Base-by-base conservation (phyloP, 2,329 filamentous ascomycete species). In the Huntiella bhutanensis region DNA sequence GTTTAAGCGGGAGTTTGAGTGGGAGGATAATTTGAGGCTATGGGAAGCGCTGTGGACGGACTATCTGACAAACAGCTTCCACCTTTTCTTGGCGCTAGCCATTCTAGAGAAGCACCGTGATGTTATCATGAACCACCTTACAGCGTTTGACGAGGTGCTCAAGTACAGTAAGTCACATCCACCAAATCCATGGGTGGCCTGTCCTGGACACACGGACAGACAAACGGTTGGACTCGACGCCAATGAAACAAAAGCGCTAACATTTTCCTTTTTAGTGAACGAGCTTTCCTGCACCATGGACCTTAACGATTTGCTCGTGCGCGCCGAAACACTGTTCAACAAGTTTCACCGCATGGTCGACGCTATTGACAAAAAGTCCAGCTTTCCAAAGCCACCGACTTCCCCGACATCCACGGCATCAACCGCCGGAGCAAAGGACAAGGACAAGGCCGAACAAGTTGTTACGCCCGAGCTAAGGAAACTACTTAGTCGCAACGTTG, bases 41-140 rank as follows among this genome's bases (percentile, higher is more conserved):
- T 98, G 91, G 91, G 91, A 98, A 61, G 70, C 74, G 0, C 65
- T 96, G 2, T 98, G 92, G 91, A 96, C 91, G 2, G 91, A 98
- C 59, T 91, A 80, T 55, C 63, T 85, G 51, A 87, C 75, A 56
- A 82, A 82, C 54, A 86, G 83, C 58, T 98, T 96, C 63, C 91
- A 96, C 58, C 67, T 98, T 11, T 98, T 98, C 58, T 71, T 98
- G 51, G 91, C 92, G 0, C 64, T 98, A 37, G 88, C 91, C 0
- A 94, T 98, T 35, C 62, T 98, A 17, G 91, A 98, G 61, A 94
- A 92, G 63, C 91, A 96, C 56, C 69, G 88, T n/a, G 81, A 88
- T 57, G 82, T 96, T 10, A 96, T 98, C 51, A 93, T 98, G 80
- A 76, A 81, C 47, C 91, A 98, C 61, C 66, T 98, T 19, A 75